phyloP scores from a whole-genome alignment of 176 grass and related monocot genomes.

The Panicum miliaceum region DNA sequence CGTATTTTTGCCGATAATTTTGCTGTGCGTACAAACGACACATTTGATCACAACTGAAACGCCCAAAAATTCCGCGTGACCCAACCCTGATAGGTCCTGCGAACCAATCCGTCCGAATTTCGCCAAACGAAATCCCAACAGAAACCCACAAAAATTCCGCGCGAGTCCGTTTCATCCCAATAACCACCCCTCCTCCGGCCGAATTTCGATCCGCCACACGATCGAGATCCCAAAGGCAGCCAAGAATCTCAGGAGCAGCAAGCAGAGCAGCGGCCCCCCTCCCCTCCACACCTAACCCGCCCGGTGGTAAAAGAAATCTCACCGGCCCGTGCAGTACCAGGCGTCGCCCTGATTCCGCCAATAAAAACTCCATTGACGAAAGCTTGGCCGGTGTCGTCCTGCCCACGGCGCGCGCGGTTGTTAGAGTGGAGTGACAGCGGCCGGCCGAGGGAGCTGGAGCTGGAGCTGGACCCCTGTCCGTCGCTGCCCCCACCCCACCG shows the following conservation, averaged over 20 bases:
- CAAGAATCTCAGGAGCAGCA: background rate
- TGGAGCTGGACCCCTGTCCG: constrained; percentile 12
- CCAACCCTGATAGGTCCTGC: background rate
- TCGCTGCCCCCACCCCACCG: background rate
- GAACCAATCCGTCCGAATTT: background rate
- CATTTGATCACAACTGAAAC: background rate
- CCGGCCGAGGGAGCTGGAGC: background rate
- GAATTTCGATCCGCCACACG: background rate
- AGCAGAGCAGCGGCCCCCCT: background rate
- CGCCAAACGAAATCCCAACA: background rate
- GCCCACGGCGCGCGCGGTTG: constrained; percentile 36
- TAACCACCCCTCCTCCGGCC: background rate
- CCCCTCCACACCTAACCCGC: background rate
- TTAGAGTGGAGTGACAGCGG: background rate
- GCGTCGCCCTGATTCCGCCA: background rate
- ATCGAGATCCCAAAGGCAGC: background rate
- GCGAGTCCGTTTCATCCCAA: background rate
- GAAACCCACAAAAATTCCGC: background rate
- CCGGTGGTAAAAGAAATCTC: background rate
- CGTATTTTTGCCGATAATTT: too few species aligned
- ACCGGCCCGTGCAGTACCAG: constrained; percentile 11
- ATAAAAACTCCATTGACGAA: constrained; percentile 34
- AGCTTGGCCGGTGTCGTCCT: constrained; percentile 31
- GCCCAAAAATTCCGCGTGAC: background rate
- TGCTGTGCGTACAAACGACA: background rate